Evolutionary conservation across 768 basidiomycete genomes (phyloP).

Genomic region (Rhodotorula sphaerocarpa): DNA sequence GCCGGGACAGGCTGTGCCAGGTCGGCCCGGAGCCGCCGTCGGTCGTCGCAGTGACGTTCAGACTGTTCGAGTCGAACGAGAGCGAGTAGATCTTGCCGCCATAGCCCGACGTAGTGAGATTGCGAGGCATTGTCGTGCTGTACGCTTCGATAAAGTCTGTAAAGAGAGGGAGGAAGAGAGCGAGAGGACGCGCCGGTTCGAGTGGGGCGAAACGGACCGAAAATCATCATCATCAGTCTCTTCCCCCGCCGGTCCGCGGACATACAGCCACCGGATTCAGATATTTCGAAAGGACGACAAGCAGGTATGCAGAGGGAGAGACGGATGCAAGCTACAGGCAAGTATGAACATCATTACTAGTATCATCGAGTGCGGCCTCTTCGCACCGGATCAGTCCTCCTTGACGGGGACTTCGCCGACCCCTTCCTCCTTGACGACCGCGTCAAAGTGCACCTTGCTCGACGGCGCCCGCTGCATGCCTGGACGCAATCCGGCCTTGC

Average conservation of each 20-base stretch:
- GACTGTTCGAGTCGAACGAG: neutral
- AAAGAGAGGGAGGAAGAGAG: neutral
- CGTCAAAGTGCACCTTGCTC: slow-evolving; percentile 19
- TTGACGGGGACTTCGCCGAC: neutral
- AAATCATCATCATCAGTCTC: no score
- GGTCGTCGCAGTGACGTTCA: neutral
- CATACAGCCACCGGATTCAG: no score
- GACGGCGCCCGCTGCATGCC: neutral
- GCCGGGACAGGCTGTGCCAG: slow-evolving; percentile 5
- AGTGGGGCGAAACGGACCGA: no score
- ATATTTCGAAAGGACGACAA: no score
- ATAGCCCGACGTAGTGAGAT: slow-evolving; percentile 18
- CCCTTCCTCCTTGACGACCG: slow-evolving; percentile 11
- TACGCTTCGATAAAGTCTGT: neutral
- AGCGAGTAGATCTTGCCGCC: slow-evolving; percentile 21
- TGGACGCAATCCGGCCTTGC: no score
- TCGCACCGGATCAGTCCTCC: slow-evolving; percentile 2
- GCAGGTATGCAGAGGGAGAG: no score
- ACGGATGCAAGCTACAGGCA: no score
- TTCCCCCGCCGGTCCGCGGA: no score
- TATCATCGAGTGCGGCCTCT: no score
- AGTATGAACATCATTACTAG: no score
- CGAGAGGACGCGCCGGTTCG: neutral
- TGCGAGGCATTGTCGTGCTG: neutral
- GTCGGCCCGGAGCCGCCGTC: slow-evolving; percentile 20